Evolutionary conservation across 768 basidiomycete species (phyloP).

Genomic region (Boletus subparvulus): DNA sequence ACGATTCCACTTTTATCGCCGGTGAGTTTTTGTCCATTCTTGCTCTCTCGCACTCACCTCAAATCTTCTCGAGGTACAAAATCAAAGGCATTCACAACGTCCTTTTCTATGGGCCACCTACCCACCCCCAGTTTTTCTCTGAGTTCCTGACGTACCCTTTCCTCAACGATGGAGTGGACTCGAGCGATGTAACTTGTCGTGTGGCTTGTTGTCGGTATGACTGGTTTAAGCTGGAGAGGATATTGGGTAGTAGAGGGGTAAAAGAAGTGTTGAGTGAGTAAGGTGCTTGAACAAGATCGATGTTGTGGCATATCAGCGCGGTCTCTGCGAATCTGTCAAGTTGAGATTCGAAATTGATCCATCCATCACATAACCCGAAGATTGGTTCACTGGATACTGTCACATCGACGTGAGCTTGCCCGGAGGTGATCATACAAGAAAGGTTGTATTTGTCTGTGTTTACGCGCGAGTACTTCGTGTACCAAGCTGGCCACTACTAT

Average conservation of each 20-base stretch:
- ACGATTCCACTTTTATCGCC: conserved; percentile 96
- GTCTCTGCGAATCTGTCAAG: background rate
- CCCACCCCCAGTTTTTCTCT: conserved; percentile 88
- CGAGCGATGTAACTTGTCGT: conserved; percentile 78
- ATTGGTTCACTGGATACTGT: background rate
- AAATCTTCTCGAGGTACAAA: conserved; percentile 65
- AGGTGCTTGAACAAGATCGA: background rate
- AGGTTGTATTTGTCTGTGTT: conserved; percentile 19
- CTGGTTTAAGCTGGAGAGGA: conserved; percentile 81
- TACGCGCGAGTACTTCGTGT: background rate
- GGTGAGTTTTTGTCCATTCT: conserved; percentile 41
- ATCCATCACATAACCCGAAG: background rate
- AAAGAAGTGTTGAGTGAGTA: conserved; percentile 17
- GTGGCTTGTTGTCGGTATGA: conserved; percentile 90
- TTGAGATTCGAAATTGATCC: too few relatives aligned
- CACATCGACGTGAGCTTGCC: too few relatives aligned
- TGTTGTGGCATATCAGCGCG: background rate
- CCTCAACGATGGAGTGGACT: conserved; percentile 84
- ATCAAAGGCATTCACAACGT: conserved; percentile 90
- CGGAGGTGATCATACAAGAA: too few relatives aligned
- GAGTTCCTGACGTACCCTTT: conserved; percentile 91
- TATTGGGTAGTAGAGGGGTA: conserved; percentile 38
- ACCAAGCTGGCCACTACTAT: background rate
- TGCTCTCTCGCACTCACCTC: background rate
- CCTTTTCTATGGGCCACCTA: conserved; percentile 90